Percentiles rank a stretch among this genome's conserved stretches.
These are phyloP conservation scores for Penicillium italicum DNA, from an alignment of 2,329 filamentous ascomycete genomes.

Conservation along the genomic window DNA sequence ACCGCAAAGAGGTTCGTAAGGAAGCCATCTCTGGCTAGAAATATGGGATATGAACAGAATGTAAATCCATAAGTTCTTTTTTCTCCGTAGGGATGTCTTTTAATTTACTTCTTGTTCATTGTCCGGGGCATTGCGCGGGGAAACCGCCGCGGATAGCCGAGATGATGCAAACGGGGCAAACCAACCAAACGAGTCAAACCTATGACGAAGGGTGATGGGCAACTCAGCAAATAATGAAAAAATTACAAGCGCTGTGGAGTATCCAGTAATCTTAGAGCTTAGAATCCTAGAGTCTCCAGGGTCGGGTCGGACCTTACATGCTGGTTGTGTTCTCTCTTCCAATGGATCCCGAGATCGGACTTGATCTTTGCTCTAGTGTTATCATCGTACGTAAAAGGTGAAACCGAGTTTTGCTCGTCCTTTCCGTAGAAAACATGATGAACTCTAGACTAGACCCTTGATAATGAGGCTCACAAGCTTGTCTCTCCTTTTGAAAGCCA, in stretches of 20 bases:
- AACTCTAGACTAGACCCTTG: fast-evolving
- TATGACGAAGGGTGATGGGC: slow-evolving; percentile 7
- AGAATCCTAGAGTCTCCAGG: background rate
- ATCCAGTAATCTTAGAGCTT: background rate
- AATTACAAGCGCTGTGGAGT: background rate
- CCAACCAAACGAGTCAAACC: slow-evolving; percentile 2
- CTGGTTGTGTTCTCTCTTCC: background rate
- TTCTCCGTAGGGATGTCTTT: slow-evolving; percentile 9
- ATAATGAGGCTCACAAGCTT: background rate
- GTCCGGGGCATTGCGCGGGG: slow-evolving; percentile 24
- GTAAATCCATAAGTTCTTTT: background rate
- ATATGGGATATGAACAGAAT: background rate
- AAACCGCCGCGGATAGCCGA: slow-evolving; percentile 30
- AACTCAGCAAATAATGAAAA: background rate
- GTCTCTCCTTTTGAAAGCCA: background rate
- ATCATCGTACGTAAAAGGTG: background rate
- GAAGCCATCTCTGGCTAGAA: slow-evolving; percentile 13
- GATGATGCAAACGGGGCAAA: slow-evolving; percentile 17
- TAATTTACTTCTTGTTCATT: slow-evolving; percentile 8
- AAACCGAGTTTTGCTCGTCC: background rate
- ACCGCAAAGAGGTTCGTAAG: slow-evolving; percentile 14
- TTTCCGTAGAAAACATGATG: no score
- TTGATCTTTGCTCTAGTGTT: background rate
- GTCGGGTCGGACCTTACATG: background rate
- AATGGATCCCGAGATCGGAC: background rate